Evolutionary conservation across 2,329 filamentous ascomycete genomes (phyloP).

Genomic region (Mariannaea elegans): DNA sequence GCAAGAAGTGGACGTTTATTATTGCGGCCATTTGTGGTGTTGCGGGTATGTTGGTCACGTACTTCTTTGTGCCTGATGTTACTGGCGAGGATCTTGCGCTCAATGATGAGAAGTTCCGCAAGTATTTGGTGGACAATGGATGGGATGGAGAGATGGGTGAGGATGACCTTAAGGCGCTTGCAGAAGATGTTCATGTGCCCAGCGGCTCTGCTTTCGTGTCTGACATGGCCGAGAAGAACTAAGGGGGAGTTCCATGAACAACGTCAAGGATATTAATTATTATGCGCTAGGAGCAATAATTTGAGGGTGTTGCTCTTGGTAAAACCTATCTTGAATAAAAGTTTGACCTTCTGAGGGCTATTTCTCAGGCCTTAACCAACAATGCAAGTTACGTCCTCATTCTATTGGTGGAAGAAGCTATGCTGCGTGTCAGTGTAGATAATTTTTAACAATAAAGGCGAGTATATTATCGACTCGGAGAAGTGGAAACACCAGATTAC

Average conservation of each 20-base stretch:
- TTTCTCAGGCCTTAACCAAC: too few species aligned
- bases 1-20: conserved; percentile 61
- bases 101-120: conserved; percentile 54
- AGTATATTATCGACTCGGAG: too few species aligned
- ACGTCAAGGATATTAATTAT: too few species aligned
- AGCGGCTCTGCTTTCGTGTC: neutral
- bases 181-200: conserved; percentile 22
- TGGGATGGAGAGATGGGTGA: conserved; percentile 57
- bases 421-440: too few species aligned
- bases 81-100: conserved; percentile 54
- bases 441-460: too few species aligned
- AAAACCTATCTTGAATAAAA: too few species aligned
- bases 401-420: too few species aligned
- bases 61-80: conserved; percentile 56
- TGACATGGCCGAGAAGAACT: neutral
- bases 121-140: conserved; percentile 53
- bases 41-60: conserved; percentile 56
- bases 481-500: too few species aligned
- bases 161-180: conserved; percentile 29
- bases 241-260: neutral
- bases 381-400: too few species aligned
- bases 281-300: too few species aligned
- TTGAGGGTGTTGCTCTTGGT: too few species aligned
- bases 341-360: too few species aligned
- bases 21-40: conserved; percentile 61